Percentiles rank a stretch among this genome's conserved stretches.
These are phyloP conservation scores for Vickermania ingenoplastis DNA, from an alignment of 208 protist species.

Conservation along the genomic window DNA sequence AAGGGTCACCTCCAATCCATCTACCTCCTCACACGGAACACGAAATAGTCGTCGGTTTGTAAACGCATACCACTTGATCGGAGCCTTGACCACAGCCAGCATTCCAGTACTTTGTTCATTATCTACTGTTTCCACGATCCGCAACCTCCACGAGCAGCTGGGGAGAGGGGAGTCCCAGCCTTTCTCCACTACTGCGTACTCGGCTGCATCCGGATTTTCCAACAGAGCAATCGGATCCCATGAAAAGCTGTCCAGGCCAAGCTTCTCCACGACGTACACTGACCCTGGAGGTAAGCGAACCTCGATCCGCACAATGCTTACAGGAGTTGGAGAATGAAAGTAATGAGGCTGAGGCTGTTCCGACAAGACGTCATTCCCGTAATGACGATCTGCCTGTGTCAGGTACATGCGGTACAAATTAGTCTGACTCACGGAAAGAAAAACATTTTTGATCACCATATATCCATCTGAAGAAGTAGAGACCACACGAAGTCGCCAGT, in stretches of 20 bases:
- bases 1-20: conserved; percentile 17
- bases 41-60: conserved; percentile 9
- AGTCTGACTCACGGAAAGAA: neutral
- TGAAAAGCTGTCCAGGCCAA: conserved; percentile 44
- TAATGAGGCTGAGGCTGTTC: neutral
- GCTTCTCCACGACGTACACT: conserved; percentile 56
- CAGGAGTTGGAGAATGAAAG: conserved; percentile 1
- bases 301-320: conserved; percentile 30
- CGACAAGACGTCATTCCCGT: neutral
- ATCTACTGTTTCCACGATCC: conserved; percentile 3
- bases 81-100: neutral
- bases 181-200: conserved; percentile 9
- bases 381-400: neutral
- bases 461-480: neutral
- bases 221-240: conserved; percentile 42
- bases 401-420: conserved; percentile 1
- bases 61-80: conserved; percentile 45
- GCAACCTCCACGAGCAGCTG: conserved; percentile 57
- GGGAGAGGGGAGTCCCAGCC: conserved; percentile 21
- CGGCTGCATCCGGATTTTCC: conserved; percentile 10
- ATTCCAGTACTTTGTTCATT: neutral
- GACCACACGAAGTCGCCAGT: conserved; percentile 41
- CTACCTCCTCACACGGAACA: conserved; percentile 16
- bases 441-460: conserved; percentile 2
- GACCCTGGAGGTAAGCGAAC: conserved; percentile 29